Conservation (phyloP, 176 grass and related monocot genomes). For the Paspalum notatum region DNA sequence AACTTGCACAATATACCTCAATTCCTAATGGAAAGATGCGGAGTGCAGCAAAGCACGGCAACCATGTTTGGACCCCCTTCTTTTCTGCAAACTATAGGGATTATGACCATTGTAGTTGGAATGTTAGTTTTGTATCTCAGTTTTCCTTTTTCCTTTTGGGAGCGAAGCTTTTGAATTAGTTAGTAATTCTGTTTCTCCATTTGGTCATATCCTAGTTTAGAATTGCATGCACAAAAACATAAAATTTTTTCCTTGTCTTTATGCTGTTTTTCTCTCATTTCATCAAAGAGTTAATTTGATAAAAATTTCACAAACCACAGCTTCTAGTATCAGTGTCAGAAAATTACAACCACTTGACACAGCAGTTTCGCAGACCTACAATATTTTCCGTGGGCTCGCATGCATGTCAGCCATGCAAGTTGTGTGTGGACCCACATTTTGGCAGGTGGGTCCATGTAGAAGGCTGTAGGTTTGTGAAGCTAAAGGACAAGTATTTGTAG, state of each 20-base stretch:
- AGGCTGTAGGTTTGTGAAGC: too few species aligned
- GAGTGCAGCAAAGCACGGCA: neutral
- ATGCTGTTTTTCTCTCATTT: conserved; percentile 2
- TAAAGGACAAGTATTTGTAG: too few species aligned
- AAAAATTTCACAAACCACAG: too few species aligned
- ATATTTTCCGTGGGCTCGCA: too few species aligned
- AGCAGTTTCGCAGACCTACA: too few species aligned
- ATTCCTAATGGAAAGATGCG: neutral
- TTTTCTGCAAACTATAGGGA: neutral
- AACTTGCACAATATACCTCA: neutral
- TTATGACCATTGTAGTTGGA: neutral
- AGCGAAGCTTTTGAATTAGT: neutral
- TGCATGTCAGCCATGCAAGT: too few species aligned
- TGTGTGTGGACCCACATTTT: too few species aligned
- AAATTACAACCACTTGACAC: too few species aligned
- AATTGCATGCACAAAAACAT: neutral
- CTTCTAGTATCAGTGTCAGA: too few species aligned
- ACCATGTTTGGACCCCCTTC: neutral
- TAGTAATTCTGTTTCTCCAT: conserved; percentile 1
- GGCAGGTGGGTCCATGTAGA: too few species aligned
- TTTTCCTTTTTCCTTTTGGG: conserved; percentile 11
- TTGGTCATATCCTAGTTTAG: neutral
- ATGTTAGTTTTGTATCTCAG: neutral
- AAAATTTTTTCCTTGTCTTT: conserved; percentile 3
- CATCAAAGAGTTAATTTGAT: too few species aligned